Evolutionary conservation across 768 basidiomycete species (phyloP).

Genomic region (Mycena chlorophos): DNA sequence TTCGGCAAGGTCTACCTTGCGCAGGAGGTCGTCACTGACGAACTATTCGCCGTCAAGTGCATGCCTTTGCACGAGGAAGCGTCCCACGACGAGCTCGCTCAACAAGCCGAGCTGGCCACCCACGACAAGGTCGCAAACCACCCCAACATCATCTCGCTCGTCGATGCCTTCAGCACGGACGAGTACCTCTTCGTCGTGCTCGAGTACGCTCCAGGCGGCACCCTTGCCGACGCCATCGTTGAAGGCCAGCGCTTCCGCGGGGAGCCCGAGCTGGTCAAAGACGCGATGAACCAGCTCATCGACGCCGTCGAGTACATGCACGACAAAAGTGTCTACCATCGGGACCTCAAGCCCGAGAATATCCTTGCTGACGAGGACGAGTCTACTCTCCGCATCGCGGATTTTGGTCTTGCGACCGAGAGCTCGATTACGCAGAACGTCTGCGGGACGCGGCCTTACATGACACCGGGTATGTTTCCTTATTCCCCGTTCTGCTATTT

Average conservation of each 20-base stretch:
- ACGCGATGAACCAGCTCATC: conserved; percentile 53
- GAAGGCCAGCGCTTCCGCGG: conserved; percentile 36
- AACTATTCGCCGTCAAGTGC: no score
- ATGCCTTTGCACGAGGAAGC: conserved; percentile 43
- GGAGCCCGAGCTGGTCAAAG: conserved; percentile 47
- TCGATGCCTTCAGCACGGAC: conserved; percentile 45
- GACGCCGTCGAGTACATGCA: conserved; percentile 58
- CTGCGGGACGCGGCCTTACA: conserved; percentile 37
- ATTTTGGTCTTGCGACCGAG: conserved; percentile 51
- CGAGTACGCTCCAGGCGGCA: conserved; percentile 36
- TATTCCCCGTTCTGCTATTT: no score
- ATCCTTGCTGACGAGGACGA: conserved; percentile 42
- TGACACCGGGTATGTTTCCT: conserved; percentile 20
- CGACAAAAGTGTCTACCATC: conserved; percentile 49
- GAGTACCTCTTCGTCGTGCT: conserved; percentile 47
- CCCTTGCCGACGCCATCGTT: conserved; percentile 51
- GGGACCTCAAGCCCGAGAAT: conserved; percentile 61
- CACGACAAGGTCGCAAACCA: conserved; percentile 34
- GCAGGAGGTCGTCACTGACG: no score
- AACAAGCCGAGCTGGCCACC: conserved; percentile 47
- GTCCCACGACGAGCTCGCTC: conserved; percentile 40
- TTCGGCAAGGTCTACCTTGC: no score
- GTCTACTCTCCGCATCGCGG: conserved; percentile 42
- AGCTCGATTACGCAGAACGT: conserved; percentile 29
- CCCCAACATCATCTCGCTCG: conserved; percentile 47